Conservation (phyloP, 305 asterid genomes). For the Andrographis paniculata region DNA sequence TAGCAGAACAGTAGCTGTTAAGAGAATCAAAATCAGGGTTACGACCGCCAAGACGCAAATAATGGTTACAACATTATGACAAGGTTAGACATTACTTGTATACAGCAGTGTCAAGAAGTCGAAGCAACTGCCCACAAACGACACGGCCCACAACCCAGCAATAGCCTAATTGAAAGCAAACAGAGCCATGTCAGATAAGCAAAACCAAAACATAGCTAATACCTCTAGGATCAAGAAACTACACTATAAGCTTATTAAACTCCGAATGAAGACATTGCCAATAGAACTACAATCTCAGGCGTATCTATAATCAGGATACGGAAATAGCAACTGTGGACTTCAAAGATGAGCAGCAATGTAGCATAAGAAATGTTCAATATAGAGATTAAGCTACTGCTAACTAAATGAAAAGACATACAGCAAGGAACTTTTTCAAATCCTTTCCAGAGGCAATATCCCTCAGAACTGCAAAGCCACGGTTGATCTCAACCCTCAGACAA, state of each 20-base stretch:
- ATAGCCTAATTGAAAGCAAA: constrained; percentile 39
- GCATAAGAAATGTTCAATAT: neutral
- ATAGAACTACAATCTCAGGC: neutral
- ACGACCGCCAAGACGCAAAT: neutral
- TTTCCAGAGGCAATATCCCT: constrained; percentile 68
- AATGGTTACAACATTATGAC: neutral
- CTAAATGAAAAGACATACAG: constrained; percentile 30
- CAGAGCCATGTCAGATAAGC: neutral
- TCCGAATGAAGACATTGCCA: neutral
- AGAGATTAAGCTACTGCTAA: constrained; percentile 20
- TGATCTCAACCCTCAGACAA: constrained; percentile 50
- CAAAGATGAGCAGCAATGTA: neutral
- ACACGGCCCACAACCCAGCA: constrained; percentile 65
- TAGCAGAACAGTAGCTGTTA: constrained; percentile 46
- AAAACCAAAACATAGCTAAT: neutral
- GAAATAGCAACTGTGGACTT: neutral
- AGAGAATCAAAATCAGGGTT: constrained; percentile 8
- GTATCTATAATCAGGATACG: neutral
- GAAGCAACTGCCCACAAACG: constrained; percentile 60
- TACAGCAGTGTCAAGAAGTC: constrained; percentile 73
- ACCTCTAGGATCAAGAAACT: constrained; percentile 14
- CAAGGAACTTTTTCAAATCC: constrained; percentile 61
- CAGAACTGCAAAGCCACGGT: constrained; percentile 38
- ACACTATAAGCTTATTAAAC: neutral
- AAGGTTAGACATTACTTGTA: constrained; percentile 32